phyloP scores from a whole-genome alignment of 345 rosid species.

The Laguncularia racemosa region DNA sequence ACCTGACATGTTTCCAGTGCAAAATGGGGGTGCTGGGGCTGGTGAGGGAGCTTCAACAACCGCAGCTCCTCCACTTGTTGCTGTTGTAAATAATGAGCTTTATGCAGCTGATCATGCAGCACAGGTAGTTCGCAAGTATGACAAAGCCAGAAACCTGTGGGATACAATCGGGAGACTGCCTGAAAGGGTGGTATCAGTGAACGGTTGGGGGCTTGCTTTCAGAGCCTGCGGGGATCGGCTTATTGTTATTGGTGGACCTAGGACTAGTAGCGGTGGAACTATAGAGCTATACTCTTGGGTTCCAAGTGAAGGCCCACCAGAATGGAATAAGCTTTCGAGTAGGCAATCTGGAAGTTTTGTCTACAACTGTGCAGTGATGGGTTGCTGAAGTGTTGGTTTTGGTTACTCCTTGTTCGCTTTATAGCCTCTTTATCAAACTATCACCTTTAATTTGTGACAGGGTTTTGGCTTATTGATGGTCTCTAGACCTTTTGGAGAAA shows the following conservation, averaged over 20 bases:
- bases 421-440: too few species aligned
- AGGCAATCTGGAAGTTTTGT: conserved; percentile 51
- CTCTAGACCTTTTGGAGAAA: too few species aligned
- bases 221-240: conserved; percentile 63
- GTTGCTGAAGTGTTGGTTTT: conserved; percentile 40
- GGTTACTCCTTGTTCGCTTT: too few species aligned
- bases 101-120: conserved; percentile 63
- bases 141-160: conserved; percentile 49
- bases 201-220: conserved; percentile 91
- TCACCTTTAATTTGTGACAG: background rate
- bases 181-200: conserved; percentile 39
- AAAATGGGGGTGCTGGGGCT: conserved; percentile 13
- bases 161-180: conserved; percentile 47
- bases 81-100: conserved; percentile 62
- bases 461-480: too few species aligned
- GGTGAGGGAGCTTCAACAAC: conserved; percentile 21
- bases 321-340: conserved; percentile 55
- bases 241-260: conserved; percentile 58
- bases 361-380: conserved; percentile 79
- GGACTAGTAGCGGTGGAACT: conserved; percentile 32
- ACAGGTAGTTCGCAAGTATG: conserved; percentile 47
- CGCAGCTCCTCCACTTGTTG: conserved; percentile 76
- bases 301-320: conserved; percentile 44
- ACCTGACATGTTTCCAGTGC: conserved; percentile 50
- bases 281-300: conserved; percentile 75